Base-by-base conservation (phyloP, 495 filamentous ascomycete species). In the Daldinia concentrica region DNA sequence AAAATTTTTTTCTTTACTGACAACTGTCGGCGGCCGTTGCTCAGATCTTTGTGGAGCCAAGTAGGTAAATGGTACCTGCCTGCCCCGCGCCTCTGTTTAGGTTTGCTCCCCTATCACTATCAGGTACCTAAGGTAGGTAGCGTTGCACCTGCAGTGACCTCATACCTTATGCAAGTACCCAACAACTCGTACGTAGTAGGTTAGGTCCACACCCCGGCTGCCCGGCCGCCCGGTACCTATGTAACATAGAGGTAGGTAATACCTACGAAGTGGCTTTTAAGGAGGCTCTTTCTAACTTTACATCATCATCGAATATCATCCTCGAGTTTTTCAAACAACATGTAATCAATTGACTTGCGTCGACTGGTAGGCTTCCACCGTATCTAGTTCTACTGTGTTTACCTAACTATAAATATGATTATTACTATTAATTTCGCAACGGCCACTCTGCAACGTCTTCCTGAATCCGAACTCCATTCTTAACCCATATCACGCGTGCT, bases 401-500 rank as follows among this genome's bases (percentile, higher is more conserved):
- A n/a, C n/a, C n/a, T 72, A 66, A 12, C 27, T 61, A 22, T 37
- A 39, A 39, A 12, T 30, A 41, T 15, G 8, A 27, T 6, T 34
- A n/a, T n/a, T n/a, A n/a, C n/a, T 58, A 27, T 71, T 48, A 74
- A 39, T 51, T 58, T 15, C 50, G 63, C 48, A 79, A 54, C 32
- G 77, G 77, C 77, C 77, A 79, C 9, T 74, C 64, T 26, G 50
- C 71, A 54, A 69, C 51, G 5, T 77, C 62, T 32, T 73, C 68
- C 22, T 75, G 63, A 1, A 79, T 61, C 39, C 59, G 59, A 29
- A 79, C 45, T 55, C 77, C 77, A 26, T 76, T 77, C 61, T 67
- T 76, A 26, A 79, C 68, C 75, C 70, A 77, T 62, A 79, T 79
- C n/a, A 68, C 71, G 0, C 68, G 68, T 6, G 48, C 54, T 27